Evolutionary conservation across 2,329 filamentous ascomycete species (phyloP).

Genomic region (Diplodia scrobiculata): DNA sequence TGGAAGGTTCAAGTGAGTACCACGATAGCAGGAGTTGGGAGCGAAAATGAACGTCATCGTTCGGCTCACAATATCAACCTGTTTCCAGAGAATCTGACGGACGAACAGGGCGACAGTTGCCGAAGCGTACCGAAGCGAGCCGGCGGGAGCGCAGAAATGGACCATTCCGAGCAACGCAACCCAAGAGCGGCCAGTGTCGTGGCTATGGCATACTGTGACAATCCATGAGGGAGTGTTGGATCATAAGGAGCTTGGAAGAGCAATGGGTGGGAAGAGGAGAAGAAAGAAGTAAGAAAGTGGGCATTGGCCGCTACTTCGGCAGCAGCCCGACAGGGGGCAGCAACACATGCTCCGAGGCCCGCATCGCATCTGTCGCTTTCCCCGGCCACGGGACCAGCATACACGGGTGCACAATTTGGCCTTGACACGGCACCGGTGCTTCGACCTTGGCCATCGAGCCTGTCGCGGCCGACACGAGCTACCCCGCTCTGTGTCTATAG

Average conservation of each 20-base stretch:
- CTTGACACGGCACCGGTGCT: not conserved
- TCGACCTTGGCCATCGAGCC: not conserved
- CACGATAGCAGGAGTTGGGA: not conserved
- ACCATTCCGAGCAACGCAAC: not conserved
- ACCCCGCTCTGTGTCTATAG: not conserved
- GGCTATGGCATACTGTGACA: not conserved
- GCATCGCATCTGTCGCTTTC: not conserved
- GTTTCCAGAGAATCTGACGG: not conserved
- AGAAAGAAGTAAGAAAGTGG: not conserved
- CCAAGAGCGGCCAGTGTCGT: not conserved
- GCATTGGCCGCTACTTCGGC: slow-evolving; percentile 7
- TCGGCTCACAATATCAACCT: not conserved
- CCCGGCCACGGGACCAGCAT: not conserved
- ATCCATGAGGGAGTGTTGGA: not conserved
- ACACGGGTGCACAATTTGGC: not conserved
- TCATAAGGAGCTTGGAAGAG: not conserved
- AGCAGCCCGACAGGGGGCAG: not conserved
- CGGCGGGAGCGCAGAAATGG: not conserved
- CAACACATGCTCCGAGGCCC: not conserved
- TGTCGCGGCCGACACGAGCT: not conserved
- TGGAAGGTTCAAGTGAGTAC: not conserved
- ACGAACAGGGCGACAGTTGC: not conserved
- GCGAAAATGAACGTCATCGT: not conserved
- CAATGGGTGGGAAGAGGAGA: not conserved
- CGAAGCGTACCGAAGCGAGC: not conserved